Evolutionary conservation across 768 basidiomycete genomes (phyloP), one percentile per base, ranked within the genome.

Genomic region (Tulasnella sp.): DNA sequence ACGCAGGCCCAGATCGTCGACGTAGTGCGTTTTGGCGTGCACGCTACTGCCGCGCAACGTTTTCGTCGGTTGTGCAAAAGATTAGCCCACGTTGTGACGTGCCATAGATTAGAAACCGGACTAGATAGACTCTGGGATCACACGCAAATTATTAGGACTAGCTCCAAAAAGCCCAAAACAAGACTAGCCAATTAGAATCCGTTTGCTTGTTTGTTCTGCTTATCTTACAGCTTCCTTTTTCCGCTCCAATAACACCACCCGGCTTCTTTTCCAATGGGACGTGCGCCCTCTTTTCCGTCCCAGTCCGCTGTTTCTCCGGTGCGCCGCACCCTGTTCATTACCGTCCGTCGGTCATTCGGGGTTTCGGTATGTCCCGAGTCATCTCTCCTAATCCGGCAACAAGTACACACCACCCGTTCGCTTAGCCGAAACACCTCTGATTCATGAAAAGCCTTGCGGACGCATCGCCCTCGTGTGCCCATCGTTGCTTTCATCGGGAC

Each of bases 41-140:
- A 28, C 60, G 31, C 3, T 28, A 34, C 60, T 60, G 58, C 58
- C 58, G 58, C 58, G 28, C 37, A 60, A 60, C 28, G 24, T 9
- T 28, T 20, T 9, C 22, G 58, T 60, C 60, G 60, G 3, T 12
- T 14, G n/a, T 44, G 16, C 20, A 34, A 64, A 34, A 8, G 60
- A 64, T 64, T 64, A 64, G 60, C 60, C n/a, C 60, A 64, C 60
- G 60, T 64, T 64, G 28, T 64, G n/a, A 14, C 31, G 12, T 1
- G 1, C 58, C 9, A 28, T 60, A 24, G 58, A 60, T 60, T 60
- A 60, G 24, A 28, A 60, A 24, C 9, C 58, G 18, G 20, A 60
- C 58, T 60, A 60, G 37, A 28, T 60, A 60, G 58, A 60, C 58
- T 60, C 58, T 60, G 46, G 58, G 28, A 37, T 60, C 58, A 60